Percentiles rank a stretch among this genome's conserved stretches.
Evolutionary conservation across 2,329 filamentous ascomycete genomes (phyloP).

Genomic region (Lecanicillium sp.): DNA sequence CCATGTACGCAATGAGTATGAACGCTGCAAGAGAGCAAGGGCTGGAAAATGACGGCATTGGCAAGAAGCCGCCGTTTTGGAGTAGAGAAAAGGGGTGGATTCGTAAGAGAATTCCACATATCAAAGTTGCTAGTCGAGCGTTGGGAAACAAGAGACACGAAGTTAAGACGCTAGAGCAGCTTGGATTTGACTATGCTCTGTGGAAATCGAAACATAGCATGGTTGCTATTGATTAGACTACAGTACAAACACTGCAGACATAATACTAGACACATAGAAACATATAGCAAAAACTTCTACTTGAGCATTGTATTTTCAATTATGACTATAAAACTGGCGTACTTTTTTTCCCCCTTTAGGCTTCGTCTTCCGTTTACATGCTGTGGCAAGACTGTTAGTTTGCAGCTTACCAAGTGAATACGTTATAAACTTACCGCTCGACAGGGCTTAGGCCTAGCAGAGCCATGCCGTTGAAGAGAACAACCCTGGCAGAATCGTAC

Average conservation of each 20-base stretch:
- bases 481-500: constrained; percentile 67
- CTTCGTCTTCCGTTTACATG: constrained; percentile 6
- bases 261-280: not conserved
- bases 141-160: constrained; percentile 25
- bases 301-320: no score
- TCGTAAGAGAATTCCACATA: constrained; percentile 29
- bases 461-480: constrained; percentile 76
- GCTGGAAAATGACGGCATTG: constrained; percentile 27
- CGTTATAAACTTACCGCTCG: constrained; percentile 34
- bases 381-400: not conserved
- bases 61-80: constrained; percentile 31
- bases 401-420: not conserved
- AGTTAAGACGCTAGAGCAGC: constrained; percentile 24
- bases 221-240: constrained; percentile 1
- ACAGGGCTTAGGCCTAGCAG: constrained; percentile 72
- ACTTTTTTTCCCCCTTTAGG: no score
- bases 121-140: constrained; percentile 29
- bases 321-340: no score
- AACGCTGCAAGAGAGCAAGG: constrained; percentile 21
- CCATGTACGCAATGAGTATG: constrained; percentile 39
- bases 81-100: constrained; percentile 29
- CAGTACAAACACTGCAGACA: not conserved
- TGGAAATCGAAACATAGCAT: constrained; percentile 16
- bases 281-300: not conserved
- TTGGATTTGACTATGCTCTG: constrained; percentile 29